Base-by-base conservation (phyloP, 345 rosid genomes). In the Psidium friedrichsthalianum region DNA sequence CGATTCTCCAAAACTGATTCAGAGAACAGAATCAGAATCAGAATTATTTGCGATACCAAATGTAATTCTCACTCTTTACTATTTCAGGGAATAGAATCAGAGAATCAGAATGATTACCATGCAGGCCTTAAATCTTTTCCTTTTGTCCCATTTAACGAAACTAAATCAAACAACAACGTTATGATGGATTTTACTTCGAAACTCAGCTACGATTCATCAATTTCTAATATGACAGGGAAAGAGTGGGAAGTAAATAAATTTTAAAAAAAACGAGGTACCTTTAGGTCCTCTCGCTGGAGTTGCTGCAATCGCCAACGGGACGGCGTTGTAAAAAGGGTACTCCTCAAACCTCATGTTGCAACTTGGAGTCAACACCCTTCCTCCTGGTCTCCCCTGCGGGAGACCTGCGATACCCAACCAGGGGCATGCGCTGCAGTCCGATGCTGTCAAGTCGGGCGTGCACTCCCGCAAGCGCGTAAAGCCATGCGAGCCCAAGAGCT, bases 311-410 rank as follows among this genome's bases (percentile, higher is more conserved):
- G 25, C 61, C 15, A 25, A 3, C 12, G 49, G 8, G 1, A 54
- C 13, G 4, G 81, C 20, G 5, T 87, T 74, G 56, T 86, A 89
- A 69, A 90, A 89, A 25, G 51, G 84, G n/a, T 15, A 44, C 11
- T 5, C 14, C 80, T 90, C 92, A 51, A 42, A 92, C 86, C 90
- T 90, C 6, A 92, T 47, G 51, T 83, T 83, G 51, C 93, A 92
- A 78, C 92, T 91, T 0, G 88, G 86, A 5, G 51, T 14, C 21
- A 59, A 4, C 20, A 69, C 36, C 47, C 88, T 84, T 32, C 86
- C 91, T n/a, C 91, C 92, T 25, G 18, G 47, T 12, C 32, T 85
- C 11, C 76, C 69, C 13, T 29, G 22, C 3, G 86, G 83, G 58
- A 89, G 57, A 6, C 14, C 15, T 24, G 21, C 69, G 21, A 85